Evolutionary conservation across 202 grass and related monocot species (phyloP).

Genomic region (Saccharum hybrid): DNA sequence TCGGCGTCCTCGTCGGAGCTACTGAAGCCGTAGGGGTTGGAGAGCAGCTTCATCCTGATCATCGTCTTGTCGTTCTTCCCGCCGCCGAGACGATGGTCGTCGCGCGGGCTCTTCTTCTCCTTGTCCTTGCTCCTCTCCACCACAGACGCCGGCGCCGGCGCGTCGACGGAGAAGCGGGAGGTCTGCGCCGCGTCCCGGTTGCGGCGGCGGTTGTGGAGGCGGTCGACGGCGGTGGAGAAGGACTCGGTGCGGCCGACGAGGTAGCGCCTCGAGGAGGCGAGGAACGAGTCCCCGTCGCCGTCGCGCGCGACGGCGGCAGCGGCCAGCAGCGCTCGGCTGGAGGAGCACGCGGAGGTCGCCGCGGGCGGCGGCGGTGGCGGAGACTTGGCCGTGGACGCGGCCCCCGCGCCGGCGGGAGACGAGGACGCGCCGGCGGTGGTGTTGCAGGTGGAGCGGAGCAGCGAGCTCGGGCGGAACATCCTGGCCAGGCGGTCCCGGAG

Average conservation of each 20-base stretch:
- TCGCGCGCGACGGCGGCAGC: neutral
- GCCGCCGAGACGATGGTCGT: neutral
- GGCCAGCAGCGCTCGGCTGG: constrained; percentile 57
- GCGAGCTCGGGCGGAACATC: constrained; percentile 61
- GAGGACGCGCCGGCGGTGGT: constrained; percentile 29
- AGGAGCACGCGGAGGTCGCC: constrained; percentile 48
- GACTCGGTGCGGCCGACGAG: constrained; percentile 48
- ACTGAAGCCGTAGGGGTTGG: constrained; percentile 62
- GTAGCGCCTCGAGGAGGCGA: constrained; percentile 52
- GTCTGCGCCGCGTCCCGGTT: neutral
- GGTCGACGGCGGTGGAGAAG: constrained; percentile 58
- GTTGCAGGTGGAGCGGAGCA: constrained; percentile 76
- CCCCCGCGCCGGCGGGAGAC: neutral
- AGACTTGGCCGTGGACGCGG: neutral
- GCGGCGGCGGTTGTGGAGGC: constrained; percentile 35
- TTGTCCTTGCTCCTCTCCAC: neutral
- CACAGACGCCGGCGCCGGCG: neutral
- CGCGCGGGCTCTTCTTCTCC: constrained; percentile 38
- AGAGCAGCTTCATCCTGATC: constrained; percentile 47
- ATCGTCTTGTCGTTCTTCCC: constrained; percentile 34
- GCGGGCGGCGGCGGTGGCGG: neutral
- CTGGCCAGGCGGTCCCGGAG: constrained; percentile 63
- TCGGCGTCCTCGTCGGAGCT: constrained; percentile 56
- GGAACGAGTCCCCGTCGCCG: constrained; percentile 39
- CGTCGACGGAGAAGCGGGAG: constrained; percentile 41